These are phyloP conservation scores for Plasmodium coatneyi DNA, from an alignment of 169 alveolate species.

Conservation along the genomic window DNA sequence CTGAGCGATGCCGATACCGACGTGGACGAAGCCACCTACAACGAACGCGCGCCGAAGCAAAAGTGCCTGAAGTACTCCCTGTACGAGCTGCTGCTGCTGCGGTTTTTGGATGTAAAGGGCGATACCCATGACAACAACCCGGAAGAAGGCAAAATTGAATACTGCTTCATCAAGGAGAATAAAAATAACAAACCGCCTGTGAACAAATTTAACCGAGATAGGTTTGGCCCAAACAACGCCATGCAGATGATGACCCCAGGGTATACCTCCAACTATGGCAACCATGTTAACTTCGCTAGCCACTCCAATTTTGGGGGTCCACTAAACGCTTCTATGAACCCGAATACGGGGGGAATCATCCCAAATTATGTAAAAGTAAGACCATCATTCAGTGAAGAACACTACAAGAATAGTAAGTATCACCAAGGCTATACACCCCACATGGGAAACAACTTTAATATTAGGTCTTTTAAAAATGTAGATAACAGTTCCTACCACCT, in stretches of 20 bases:
- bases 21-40: constrained; percentile 22
- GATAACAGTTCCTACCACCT: constrained; percentile 41
- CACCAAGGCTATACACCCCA: neutral
- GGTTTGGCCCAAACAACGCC: neutral
- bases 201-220: constrained; percentile 35
- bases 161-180: constrained; percentile 48
- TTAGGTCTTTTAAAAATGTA: constrained; percentile 34
- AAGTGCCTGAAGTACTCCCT: constrained; percentile 30
- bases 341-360: neutral
- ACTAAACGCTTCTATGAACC: neutral
- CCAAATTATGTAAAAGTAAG: neutral
- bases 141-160: constrained; percentile 20
- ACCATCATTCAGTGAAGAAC: neutral
- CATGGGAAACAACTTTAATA: constrained; percentile 2
- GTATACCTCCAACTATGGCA: neutral
- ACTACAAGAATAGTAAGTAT: neutral
- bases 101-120: constrained; percentile 32
- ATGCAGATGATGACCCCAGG: neutral
- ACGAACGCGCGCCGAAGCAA: constrained; percentile 21
- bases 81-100: constrained; percentile 41
- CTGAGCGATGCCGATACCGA: neutral
- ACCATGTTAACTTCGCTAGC: neutral
- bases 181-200: neutral
- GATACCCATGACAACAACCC: neutral
- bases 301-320: neutral